Base-by-base conservation (phyloP, 495 filamentous ascomycete genomes). In the Penicillium tannophilum region DNA sequence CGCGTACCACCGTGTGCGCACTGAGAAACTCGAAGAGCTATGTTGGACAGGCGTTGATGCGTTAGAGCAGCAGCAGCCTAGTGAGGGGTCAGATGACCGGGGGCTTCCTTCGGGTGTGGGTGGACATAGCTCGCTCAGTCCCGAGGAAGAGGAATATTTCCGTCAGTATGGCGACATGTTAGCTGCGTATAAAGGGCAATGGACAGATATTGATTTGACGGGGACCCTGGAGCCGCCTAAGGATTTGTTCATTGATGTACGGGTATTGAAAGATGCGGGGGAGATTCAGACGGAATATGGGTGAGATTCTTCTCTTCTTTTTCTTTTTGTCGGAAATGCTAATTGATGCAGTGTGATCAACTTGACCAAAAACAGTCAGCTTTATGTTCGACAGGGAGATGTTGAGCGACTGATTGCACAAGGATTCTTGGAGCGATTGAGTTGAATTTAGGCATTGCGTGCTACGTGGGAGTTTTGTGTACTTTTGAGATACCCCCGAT, bases 241-340 rank as follows among this genome's bases (percentile, higher is more conserved):
- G 68, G 95, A 99, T 77, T 75, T 99, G 52, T 99, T 99, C 70
- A 95, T 99, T 70, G 95, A 99, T 74, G 95, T 99, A 51, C 79
- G 95, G 54, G 95, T 98, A 52, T 73, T 99, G 60, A 97, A 94
- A 70, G 94, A 99, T 79, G 95, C 93, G 44, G 95, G 95, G 24
- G 94, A 98, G 79, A 96, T 99, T 61, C 94, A 99, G 76, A 99
- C 95, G 11, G 95, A 99, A 78, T 99, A 98, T 73, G 95, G 95
- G 91, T 97, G 83, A 71, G 85, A 4, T 74, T 58, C 44, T 56
- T 19, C 26, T 52, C 20, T 31, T 14, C 16, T 41, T 14, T 31
- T 6, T 47, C 10, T 23, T 26, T 16, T 3, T 47, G 19, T 61
- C 7, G 23, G 10, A 24, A 14, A 56, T 24, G 51, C 53, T 62